These are phyloP conservation scores for Trametes punicea DNA, from an alignment of 768 basidiomycete genomes.

Conservation along the genomic window DNA sequence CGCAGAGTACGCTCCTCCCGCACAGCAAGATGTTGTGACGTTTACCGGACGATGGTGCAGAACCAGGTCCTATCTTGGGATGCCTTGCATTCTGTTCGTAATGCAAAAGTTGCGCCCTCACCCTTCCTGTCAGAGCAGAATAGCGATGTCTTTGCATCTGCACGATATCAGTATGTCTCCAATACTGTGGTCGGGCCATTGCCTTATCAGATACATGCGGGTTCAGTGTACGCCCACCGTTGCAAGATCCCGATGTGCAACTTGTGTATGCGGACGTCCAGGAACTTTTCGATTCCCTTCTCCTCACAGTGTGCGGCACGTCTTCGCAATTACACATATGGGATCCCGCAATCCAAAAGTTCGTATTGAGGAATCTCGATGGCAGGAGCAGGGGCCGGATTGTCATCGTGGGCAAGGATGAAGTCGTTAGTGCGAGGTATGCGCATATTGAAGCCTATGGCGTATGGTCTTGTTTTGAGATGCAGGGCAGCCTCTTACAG, in stretches of 20 bases:
- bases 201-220: too few relatives aligned
- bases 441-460: neutral
- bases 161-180: slow-evolving; percentile 56
- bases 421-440: slow-evolving; percentile 56
- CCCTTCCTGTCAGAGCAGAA: slow-evolving; percentile 73
- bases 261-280: slow-evolving; percentile 43
- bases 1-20: neutral
- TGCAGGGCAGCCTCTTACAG: slow-evolving; percentile 44
- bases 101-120: slow-evolving; percentile 34
- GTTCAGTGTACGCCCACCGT: slow-evolving; percentile 51
- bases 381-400: slow-evolving; percentile 37
- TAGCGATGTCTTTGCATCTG: slow-evolving; percentile 46
- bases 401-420: slow-evolving; percentile 55
- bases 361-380: slow-evolving; percentile 43
- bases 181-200: too few relatives aligned
- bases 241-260: slow-evolving; percentile 37
- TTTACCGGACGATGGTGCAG: neutral
- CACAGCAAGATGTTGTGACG: too few relatives aligned
- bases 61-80: slow-evolving; percentile 54
- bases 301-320: slow-evolving; percentile 57
- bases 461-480: neutral
- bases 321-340: slow-evolving; percentile 67
- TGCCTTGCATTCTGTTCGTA: slow-evolving; percentile 38
- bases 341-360: slow-evolving; percentile 53
- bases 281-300: slow-evolving; percentile 52